phyloP scores from a whole-genome alignment of 768 basidiomycete species.

The Cyclocybe aegerita region DNA sequence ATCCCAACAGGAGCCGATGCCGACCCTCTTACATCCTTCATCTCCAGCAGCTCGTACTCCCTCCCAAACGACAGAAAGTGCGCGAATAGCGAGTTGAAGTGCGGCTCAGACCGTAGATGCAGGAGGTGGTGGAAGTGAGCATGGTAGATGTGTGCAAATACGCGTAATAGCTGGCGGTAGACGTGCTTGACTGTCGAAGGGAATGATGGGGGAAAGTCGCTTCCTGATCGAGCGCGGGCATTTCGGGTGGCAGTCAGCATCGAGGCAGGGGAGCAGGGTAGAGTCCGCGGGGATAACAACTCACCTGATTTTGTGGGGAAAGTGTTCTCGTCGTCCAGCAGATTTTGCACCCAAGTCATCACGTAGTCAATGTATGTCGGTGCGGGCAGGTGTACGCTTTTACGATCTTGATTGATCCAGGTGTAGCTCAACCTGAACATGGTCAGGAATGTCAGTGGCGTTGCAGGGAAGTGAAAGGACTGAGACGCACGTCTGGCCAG shows the following conservation, averaged over 20 bases:
- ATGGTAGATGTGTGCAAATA: constrained; percentile 98
- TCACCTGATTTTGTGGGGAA: constrained; percentile 95
- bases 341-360: constrained; percentile 97
- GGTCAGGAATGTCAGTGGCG: neutral
- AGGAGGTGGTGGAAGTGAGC: constrained; percentile 91
- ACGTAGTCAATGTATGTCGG: constrained; percentile 99
- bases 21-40: constrained; percentile 84
- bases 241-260: neutral
- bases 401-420: constrained; percentile 96
- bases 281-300: constrained; percentile 64
- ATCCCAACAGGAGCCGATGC: constrained; percentile 65
- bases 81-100: constrained; percentile 97
- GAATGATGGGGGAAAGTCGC: constrained; percentile 86
- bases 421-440: constrained; percentile 82
- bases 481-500: constrained; percentile 75
- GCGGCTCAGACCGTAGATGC: constrained; percentile 91
- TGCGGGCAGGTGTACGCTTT: constrained; percentile 88
- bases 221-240: constrained; percentile 46
- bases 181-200: constrained; percentile 92
- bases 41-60: constrained; percentile 89
- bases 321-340: constrained; percentile 87
- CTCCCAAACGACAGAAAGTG: constrained; percentile 96
- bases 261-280: constrained; percentile 8
- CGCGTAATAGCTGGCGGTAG: constrained; percentile 93
- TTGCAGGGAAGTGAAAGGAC: neutral